Evolutionary conservation across 2,329 filamentous ascomycete genomes (phyloP), one percentile per base, ranked within the genome.

Genomic region (Aspergillus fischeri): DNA sequence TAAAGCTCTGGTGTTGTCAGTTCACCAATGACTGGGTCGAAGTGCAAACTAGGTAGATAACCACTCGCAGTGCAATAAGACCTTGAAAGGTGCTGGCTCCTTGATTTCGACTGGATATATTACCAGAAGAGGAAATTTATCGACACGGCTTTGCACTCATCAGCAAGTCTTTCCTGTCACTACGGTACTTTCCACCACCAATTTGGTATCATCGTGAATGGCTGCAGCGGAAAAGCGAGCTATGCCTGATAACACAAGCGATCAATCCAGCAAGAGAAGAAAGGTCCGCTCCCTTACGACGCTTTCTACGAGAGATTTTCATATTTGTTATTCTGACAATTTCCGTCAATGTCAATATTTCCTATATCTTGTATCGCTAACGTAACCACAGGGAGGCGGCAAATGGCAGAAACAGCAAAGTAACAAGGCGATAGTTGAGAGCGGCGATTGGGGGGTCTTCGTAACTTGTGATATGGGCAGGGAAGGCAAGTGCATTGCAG

Each of bases 401-500:
- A 70, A 67, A 60, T 74, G 69, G 63, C 66, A 61, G 35, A 66
- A 74, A 54, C 61, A 66, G 20, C 63, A 67, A 52, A 55, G 49
- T 47, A 56, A 59, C 45, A 65, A 66, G 57, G 59, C 59, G 38
- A 61, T 54, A 25, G 67, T 79, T 52, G 75, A 78, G 56, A 67
- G 63, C 53, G 85, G 84, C 17, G 84, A 87, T 65, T 77, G 78
- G 52, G 85, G 85, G 10, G 84, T 87, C 28, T 86, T 85, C 77
- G 81, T 83, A 45, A 86, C 85, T 3, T 86, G 84, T 67, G 80
- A 83, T 58, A 83, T 83, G 73, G 83, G 83, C 59, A 81, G 79
- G 65, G 85, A 88, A 73, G 76, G 74, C 44, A 86, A 84, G 72
- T 85, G 83, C 56, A 78, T 83, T 24, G 75, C 75, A 48, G 85